Base-by-base conservation (phyloP, 106 monocot species). In the Dendrobium huoshanense region DNA sequence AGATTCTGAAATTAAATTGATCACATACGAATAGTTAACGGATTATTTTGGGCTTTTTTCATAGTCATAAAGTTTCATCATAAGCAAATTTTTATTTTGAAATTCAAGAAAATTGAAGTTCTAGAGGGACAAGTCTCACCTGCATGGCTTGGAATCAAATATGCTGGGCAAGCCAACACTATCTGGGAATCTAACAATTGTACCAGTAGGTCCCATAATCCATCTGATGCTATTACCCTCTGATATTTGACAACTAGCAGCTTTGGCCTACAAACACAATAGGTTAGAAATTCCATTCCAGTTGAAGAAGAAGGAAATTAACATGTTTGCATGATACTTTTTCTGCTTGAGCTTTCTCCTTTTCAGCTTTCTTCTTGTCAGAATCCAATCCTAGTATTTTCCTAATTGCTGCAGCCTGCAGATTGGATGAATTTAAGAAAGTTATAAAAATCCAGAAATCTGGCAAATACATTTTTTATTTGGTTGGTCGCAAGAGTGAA, bases 341-440 rank as follows among this genome's bases (percentile, higher is more conserved):
- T 49, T 76, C 76, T 19, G 76, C 89, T 89, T 86, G 86, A 82
- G 89, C 94, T 84, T 84, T 83, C 61, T 92, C 94, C 25, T 95
- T 93, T 84, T 95, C 93, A 1, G 86, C 86, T 77, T 90, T 92
- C 80, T 92, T 97, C 82, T 88, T 92, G 75, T 85, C 90, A 54
- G 92, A 90, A 80, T 97, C 96, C 41, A 90, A 87, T 51, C 96
- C 96, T 72, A 92, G 75, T 76, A 97, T 94, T 83, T 94, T 98
- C 78, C 97, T 98, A 81, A 98, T 94, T 81, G 94, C 92, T 74
- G 92, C 97, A 59, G 94, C 94, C 97, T 98, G 85, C 47, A 87
- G 45, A 77, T 75, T 68, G 68, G 4, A 24, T 37, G 9, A 73
- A 37, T 31, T 45, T 54, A 25, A 37, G 29, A 59, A 78, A 41